Evolutionary conservation across 2,329 filamentous ascomycete genomes (phyloP).

Genomic region (Amauroascus niger): DNA sequence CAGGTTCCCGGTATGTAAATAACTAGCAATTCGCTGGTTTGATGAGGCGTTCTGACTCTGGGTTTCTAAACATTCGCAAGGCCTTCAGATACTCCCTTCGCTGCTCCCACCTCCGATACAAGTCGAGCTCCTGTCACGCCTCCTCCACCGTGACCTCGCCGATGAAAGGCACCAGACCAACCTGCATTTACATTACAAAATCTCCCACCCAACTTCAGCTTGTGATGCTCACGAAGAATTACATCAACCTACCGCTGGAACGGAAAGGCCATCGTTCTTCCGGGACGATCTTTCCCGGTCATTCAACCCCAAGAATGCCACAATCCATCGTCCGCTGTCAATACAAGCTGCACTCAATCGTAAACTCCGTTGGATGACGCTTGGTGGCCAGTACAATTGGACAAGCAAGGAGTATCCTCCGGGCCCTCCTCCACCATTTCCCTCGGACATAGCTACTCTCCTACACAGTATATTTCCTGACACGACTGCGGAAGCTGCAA

Average conservation of each 20-base stretch:
- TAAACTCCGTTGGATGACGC: slow-evolving; percentile 84
- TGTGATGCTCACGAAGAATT: not conserved
- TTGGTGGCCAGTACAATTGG: slow-evolving; percentile 97
- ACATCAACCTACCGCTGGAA: slow-evolving; percentile 35
- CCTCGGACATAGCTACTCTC: slow-evolving; percentile 58
- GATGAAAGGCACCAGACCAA: slow-evolving; percentile 73
- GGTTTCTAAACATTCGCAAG: slow-evolving; percentile 41
- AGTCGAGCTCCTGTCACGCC: slow-evolving; percentile 55
- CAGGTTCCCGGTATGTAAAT: slow-evolving; percentile 34
- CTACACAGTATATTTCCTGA: slow-evolving; percentile 63
- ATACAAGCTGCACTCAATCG: slow-evolving; percentile 62
- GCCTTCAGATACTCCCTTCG: slow-evolving; percentile 66
- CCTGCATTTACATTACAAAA: slow-evolving; percentile 69
- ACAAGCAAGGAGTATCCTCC: slow-evolving; percentile 71
- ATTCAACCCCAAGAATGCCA: slow-evolving; percentile 55
- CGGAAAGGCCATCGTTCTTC: slow-evolving; percentile 41
- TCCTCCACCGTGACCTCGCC: slow-evolving; percentile 69
- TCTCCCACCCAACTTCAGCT: slow-evolving; percentile 48
- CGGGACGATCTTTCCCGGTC: slow-evolving; percentile 38
- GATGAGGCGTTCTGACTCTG: not conserved
- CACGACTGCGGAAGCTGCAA: slow-evolving; percentile 76
- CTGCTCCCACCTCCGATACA: slow-evolving; percentile 64
- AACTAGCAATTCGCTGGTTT: slow-evolving; percentile 17
- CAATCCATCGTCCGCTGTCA: slow-evolving; percentile 63
- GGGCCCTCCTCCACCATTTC: slow-evolving; percentile 60